Base-by-base conservation (phyloP, 2,329 filamentous ascomycete genomes). In the Claviceps sp. region DNA sequence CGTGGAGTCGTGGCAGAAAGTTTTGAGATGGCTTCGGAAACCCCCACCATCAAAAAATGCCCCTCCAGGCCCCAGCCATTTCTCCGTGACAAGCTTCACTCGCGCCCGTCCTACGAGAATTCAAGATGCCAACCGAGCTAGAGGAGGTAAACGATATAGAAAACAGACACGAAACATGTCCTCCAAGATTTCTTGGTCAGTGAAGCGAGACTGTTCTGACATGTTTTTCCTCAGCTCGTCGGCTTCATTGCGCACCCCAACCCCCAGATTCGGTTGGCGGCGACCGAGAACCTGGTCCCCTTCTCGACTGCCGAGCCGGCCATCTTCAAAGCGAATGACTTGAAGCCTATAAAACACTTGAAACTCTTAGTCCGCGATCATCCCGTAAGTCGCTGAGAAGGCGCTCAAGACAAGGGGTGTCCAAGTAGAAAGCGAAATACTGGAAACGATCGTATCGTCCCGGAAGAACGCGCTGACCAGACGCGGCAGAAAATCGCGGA, bases 241-340 rank as follows among this genome's bases (percentile, higher is more conserved):
- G 88, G 89, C 66, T 96, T 97, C 70, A 86, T 97, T 54, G 85
- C 87, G 68, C 85, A 95, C 70, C 87, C 87, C 55, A 95, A 94
- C 65, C 88, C 88, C 43, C 86, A 95, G 65, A 88, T 97, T 57
- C 82, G 93, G 60, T 82, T 88, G 65, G 77, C 91, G 59, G 90
- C 90, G 48, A 81, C 84, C 51, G 89, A 95, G 67, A 86, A 94
- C 60, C 76, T 96, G 38, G 82, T 96, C 46, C 87, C 88, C 11
- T 97, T 87, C 58, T 86, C 86, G 24, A 76, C 81, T 11, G 70
- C 77, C 1, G 78, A 95, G 58, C 84, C 86, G 0, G 72, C 75
- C 0, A 79, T 97, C 22, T 98, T 98, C 76, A 97, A 96, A 70
- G 74, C 75, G 7, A 79, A 88, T 30, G 76, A 88, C 52, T 70